Percentiles rank a stretch among this genome's conserved stretches.
Evolutionary conservation across 1,284 basidiomycete genomes (phyloP).

Genomic region (Moniliophthora roreri): DNA sequence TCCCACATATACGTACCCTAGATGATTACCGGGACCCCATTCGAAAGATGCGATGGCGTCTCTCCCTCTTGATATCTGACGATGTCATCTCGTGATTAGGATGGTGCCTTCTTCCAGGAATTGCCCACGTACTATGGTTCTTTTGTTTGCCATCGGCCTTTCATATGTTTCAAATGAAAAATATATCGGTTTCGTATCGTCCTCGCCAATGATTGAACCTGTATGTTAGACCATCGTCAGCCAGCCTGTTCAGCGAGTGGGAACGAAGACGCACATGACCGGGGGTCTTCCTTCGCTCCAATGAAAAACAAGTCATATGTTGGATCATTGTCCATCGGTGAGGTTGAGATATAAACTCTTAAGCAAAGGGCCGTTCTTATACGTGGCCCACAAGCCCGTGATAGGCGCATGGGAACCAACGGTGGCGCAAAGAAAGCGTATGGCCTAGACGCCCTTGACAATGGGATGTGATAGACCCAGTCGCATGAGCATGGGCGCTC

Average conservation of each 20-base stretch:
- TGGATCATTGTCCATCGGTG: conserved; percentile 21
- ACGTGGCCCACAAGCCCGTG: conserved; percentile 44
- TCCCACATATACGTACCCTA: conserved; percentile 58
- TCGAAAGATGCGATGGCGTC: conserved; percentile 59
- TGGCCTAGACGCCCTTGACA: background rate
- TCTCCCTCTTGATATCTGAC: conserved; percentile 24
- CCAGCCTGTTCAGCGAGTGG: too few species aligned
- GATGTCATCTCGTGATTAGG: conserved; percentile 13
- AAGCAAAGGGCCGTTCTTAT: conserved; percentile 35
- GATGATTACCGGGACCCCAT: conserved; percentile 56
- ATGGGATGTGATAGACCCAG: background rate
- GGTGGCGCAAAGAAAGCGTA: conserved; percentile 39
- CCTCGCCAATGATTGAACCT: conserved; percentile 65
- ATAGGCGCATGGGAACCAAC: conserved; percentile 48
- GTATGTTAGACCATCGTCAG: conserved; percentile 50
- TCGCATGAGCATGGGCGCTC: too few species aligned
- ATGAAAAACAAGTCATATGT: conserved; percentile 68
- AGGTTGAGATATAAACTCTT: conserved; percentile 10
- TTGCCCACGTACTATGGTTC: conserved; percentile 50
- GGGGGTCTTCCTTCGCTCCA: conserved; percentile 59
- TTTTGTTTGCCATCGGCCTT: conserved; percentile 36
- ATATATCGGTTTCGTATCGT: conserved; percentile 57
- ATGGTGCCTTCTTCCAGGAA: conserved; percentile 12
- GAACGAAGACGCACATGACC: conserved; percentile 23
- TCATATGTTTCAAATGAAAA: conserved; percentile 65